Evolutionary conservation across 306 rosid species (phyloP).

Genomic region (Vigna radiata): DNA sequence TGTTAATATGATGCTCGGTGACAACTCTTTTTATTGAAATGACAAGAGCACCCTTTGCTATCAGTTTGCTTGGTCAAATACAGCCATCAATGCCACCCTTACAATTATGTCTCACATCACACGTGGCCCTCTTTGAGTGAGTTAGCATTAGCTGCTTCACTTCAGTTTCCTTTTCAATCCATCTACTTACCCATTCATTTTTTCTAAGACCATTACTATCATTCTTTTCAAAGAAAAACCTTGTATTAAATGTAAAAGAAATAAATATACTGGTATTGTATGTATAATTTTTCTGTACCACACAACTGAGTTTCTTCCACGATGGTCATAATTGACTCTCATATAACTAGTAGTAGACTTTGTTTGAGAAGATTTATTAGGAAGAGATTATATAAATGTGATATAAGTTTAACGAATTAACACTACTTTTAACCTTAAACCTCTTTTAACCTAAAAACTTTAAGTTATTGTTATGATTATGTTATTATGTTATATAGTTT

Average conservation of each 20-base stretch:
- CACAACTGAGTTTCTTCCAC: too few species aligned
- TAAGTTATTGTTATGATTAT: too few species aligned
- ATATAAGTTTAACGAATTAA: too few species aligned
- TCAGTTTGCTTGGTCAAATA: slow-evolving; percentile 42
- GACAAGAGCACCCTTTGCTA: slow-evolving; percentile 31
- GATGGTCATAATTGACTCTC: too few species aligned
- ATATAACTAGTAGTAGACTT: too few species aligned
- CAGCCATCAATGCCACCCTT: slow-evolving; percentile 15
- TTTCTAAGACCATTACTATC: background rate
- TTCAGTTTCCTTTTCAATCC: slow-evolving; percentile 26
- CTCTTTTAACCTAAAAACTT: too few species aligned
- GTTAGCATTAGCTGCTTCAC: slow-evolving; percentile 3
- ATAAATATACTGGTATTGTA: background rate
- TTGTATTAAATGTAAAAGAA: background rate
- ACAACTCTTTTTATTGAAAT: background rate
- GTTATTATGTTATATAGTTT: too few species aligned
- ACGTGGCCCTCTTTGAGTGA: background rate
- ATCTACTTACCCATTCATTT: background rate
- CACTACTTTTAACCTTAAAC: background rate
- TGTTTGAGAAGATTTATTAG: too few species aligned
- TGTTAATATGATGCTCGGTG: slow-evolving; percentile 19
- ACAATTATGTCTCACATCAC: background rate
- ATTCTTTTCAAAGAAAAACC: background rate
- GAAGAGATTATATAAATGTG: too few species aligned
- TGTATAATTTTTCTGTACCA: background rate